A percentile compares a stretch with the other conserved stretches of the same genome.
Conservation (phyloP, 805 yeast species). For the Lachancea fermentati region DNA sequence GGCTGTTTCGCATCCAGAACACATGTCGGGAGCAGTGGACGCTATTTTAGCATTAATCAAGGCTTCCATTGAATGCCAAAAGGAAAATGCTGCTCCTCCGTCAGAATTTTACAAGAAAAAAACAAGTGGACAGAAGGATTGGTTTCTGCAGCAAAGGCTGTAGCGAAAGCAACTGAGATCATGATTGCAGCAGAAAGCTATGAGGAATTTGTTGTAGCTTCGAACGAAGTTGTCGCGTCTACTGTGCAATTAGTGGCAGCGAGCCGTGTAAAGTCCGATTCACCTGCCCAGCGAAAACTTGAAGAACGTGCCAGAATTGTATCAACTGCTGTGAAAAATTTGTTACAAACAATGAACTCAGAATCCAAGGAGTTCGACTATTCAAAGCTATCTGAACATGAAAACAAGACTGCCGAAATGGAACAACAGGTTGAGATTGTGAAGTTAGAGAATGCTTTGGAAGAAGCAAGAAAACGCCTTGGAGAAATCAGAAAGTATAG, state of each 20-base stretch:
- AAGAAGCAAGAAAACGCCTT: constrained; percentile 67
- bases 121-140: constrained; percentile 93
- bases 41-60: constrained; percentile 67
- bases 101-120: constrained; percentile 78
- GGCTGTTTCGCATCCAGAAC: constrained; percentile 40
- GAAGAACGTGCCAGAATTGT: constrained; percentile 68
- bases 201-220: constrained; percentile 83
- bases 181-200: constrained; percentile 77
- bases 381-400: constrained; percentile 63
- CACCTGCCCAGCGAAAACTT: constrained; percentile 68
- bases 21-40: constrained; percentile 25
- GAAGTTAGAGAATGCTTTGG: constrained; percentile 70
- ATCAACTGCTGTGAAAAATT: constrained; percentile 64
- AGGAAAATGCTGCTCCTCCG: constrained; percentile 71
- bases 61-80: constrained; percentile 76
- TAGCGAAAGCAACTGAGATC: constrained; percentile 77
- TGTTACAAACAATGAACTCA: constrained; percentile 47
- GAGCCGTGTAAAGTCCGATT: constrained; percentile 76
- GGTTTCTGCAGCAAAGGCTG: constrained; percentile 82
- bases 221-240: constrained; percentile 87
- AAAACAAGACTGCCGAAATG: constrained; percentile 82
- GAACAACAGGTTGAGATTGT: constrained; percentile 89
- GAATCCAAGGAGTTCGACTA: constrained; percentile 49
- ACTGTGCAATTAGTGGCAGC: constrained; percentile 92
- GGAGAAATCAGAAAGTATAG: constrained; percentile 73